Percentiles rank a stretch among this genome's conserved stretches.
phyloP scores from a whole-genome alignment of 169 alveolate species.

The Plasmodium cynomolgi region DNA sequence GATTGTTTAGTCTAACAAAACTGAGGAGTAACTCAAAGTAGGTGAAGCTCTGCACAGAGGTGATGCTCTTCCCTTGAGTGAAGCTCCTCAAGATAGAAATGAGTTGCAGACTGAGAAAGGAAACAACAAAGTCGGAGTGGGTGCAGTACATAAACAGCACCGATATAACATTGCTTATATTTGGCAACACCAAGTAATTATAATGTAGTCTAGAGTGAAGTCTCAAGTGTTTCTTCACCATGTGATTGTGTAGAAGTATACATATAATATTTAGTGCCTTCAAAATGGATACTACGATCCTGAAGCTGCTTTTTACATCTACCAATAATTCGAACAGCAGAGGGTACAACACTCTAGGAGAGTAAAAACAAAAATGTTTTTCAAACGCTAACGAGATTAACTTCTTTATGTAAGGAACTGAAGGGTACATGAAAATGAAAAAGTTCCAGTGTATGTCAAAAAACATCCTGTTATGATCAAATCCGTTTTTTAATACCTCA shows the following conservation, averaged over 20 bases:
- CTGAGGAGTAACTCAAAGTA: constrained; percentile 33
- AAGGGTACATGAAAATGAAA: constrained; percentile 51
- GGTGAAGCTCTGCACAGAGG: constrained; percentile 16
- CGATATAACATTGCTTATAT: constrained; percentile 37
- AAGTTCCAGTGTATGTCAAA: constrained; percentile 39
- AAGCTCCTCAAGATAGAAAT: constrained; percentile 35
- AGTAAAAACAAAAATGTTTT: constrained; percentile 44
- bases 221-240: constrained; percentile 45
- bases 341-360: constrained; percentile 61
- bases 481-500: constrained; percentile 42
- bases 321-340: constrained; percentile 37
- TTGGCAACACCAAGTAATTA: constrained; percentile 64
- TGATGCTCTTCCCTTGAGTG: constrained; percentile 39
- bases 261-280: constrained; percentile 62
- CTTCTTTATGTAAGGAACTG: constrained; percentile 38
- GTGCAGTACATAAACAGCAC: constrained; percentile 49
- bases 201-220: constrained; percentile 60
- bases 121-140: constrained; percentile 36
- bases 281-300: constrained; percentile 11
- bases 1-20: neutral
- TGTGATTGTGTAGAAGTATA: constrained; percentile 47
- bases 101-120: constrained; percentile 69
- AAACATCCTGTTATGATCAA: constrained; percentile 18
- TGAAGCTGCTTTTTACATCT: constrained; percentile 32
- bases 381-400: constrained; percentile 64